A percentile compares a stretch with the other conserved stretches of the same genome.
phyloP scores from a whole-genome alignment of 139 green algal genomes.

The Edaphochlamys debaryana region DNA sequence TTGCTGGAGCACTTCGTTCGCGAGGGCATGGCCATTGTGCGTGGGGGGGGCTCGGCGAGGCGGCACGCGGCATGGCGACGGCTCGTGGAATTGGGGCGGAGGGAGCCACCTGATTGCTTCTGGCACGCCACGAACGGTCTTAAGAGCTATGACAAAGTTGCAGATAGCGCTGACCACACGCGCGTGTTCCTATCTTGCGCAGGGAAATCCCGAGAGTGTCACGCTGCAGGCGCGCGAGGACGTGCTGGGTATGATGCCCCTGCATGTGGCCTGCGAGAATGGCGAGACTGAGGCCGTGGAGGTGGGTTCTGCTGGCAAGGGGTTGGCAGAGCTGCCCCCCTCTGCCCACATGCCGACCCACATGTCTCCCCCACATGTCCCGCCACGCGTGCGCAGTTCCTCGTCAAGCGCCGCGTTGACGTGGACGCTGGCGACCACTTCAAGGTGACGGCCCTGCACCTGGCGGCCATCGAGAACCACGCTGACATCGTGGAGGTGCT shows the following conservation, averaged over 20 bases:
- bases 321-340: not conserved
- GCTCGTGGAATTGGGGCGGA: too few relatives aligned
- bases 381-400: conserved; percentile 34
- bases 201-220: conserved; percentile 36
- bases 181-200: too few relatives aligned
- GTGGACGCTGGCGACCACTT: conserved; percentile 61
- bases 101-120: too few relatives aligned
- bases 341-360: too few relatives aligned
- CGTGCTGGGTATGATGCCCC: conserved; percentile 53
- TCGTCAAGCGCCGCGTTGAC: conserved; percentile 59
- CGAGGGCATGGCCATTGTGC: conserved; percentile 30
- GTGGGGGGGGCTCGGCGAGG: too few relatives aligned
- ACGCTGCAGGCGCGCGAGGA: conserved; percentile 47
- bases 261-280: conserved; percentile 53
- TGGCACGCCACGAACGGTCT: too few relatives aligned
- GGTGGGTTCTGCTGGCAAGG: conserved; percentile 22
- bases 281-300: conserved; percentile 46
- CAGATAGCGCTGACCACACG: too few relatives aligned
- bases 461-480: conserved; percentile 57
- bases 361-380: too few relatives aligned
- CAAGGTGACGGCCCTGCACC: conserved; percentile 55
- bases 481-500: conserved; percentile 45
- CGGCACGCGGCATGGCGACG: too few relatives aligned
- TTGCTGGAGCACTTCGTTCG: conserved; percentile 37
- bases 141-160: too few relatives aligned